phyloP scores from a whole-genome alignment of 176 grass and related monocot species.

The Hordeum marinum region DNA sequence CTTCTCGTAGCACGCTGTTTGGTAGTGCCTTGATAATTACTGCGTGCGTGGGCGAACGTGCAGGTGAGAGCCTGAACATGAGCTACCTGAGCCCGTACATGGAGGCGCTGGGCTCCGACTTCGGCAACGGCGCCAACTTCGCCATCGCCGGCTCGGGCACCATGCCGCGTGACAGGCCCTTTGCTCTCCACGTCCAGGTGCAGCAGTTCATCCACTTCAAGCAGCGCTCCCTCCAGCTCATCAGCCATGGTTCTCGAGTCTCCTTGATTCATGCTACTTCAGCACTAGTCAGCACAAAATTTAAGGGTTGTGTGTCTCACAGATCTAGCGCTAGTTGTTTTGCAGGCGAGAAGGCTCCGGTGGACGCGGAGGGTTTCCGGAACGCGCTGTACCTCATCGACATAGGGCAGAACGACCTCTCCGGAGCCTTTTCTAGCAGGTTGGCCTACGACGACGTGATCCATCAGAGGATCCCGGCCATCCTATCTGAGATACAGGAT shows the following conservation, averaged over 20 bases:
- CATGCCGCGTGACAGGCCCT: slow-evolving; percentile 33
- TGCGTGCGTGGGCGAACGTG: not conserved
- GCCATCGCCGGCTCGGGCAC: slow-evolving; percentile 51
- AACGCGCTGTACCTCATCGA: slow-evolving; percentile 61
- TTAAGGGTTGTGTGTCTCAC: no score
- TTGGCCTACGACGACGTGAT: slow-evolving; percentile 35
- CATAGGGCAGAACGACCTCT: slow-evolving; percentile 75
- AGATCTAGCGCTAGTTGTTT: not conserved
- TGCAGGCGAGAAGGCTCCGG: not conserved
- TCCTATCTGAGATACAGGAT: slow-evolving; percentile 47
- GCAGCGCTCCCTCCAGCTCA: slow-evolving; percentile 52
- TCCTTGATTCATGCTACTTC: not conserved
- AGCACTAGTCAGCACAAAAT: not conserved
- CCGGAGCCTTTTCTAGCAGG: slow-evolving; percentile 6
- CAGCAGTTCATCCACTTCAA: slow-evolving; percentile 68
- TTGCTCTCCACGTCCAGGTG: slow-evolving; percentile 58
- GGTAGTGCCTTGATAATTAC: not conserved
- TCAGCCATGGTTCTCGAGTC: not conserved
- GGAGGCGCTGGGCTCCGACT: slow-evolving; percentile 60
- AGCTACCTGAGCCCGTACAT: slow-evolving; percentile 78
- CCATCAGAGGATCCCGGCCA: slow-evolving; percentile 29
- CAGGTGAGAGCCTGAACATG: slow-evolving; percentile 63
- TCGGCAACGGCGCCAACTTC: slow-evolving; percentile 64
- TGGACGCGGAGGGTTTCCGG: slow-evolving; percentile 39
- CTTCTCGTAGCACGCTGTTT: not conserved